Conservation (phyloP, 163 green algal species). For the Prototheca cutis region DNA sequence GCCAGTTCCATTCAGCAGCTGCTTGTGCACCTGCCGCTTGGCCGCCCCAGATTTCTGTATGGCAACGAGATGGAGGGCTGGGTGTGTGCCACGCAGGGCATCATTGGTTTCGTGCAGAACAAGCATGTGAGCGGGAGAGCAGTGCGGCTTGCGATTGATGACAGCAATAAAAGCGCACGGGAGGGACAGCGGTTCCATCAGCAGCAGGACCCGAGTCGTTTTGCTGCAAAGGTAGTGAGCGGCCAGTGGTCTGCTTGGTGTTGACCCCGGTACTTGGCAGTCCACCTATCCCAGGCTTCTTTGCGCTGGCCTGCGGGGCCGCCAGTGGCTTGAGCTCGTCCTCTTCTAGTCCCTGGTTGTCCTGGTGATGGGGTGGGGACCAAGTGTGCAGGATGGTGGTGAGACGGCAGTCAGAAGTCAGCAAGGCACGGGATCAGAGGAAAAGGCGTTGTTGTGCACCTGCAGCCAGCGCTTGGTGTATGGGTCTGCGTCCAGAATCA, state of each 20-base stretch:
- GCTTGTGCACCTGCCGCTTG: constrained; percentile 63
- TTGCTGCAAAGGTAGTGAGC: no score
- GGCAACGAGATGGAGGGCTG: not conserved
- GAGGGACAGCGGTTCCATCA: not conserved
- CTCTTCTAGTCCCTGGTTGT: no score
- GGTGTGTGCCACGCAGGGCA: no score
- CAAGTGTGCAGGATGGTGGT: not conserved
- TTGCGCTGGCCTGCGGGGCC: not conserved
- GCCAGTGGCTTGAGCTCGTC: not conserved
- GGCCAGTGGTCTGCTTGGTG: no score
- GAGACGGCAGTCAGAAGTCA: no score
- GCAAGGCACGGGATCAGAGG: not conserved
- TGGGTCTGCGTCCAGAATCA: constrained; percentile 37
- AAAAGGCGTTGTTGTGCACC: not conserved
- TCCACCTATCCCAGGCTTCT: not conserved
- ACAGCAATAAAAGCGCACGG: not conserved
- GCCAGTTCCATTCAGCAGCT: not conserved
- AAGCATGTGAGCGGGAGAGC: no score
- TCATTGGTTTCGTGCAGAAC: no score
- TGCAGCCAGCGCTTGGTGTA: constrained; percentile 1
- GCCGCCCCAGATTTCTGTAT: constrained; percentile 50
- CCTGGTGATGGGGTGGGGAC: not conserved
- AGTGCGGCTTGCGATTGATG: not conserved
- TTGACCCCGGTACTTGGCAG: no score
- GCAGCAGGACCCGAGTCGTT: no score